Base-by-base conservation (phyloP, 1,139 yeast genomes). In the Hanseniaspora uvarum region DNA sequence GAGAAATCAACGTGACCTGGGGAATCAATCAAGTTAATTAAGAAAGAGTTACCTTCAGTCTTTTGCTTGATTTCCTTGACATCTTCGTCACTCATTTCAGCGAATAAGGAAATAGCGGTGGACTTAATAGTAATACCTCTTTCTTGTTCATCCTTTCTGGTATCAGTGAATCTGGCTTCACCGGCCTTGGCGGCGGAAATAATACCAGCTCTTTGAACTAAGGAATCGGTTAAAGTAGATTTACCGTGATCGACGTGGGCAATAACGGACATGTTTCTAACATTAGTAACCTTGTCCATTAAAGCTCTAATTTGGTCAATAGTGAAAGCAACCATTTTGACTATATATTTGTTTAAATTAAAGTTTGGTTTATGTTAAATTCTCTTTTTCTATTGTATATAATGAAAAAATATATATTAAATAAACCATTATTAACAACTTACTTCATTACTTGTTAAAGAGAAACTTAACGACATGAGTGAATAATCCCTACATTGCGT, bases 1-100 rank as follows among this genome's bases (percentile, higher is more conserved):
- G 97, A 89, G 92, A 92, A 92, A 80, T 92, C 98, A 82, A 92
- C 97, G 97, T 92, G 98, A 85, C 98, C 98, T 77, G 98, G 98
- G 67, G 98, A 92, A 76, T 92, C 98, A 69, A 92, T 92, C 83
- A 92, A 82, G 86, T 92, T 92, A 68, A 92, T 81, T 78, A 92
- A 85, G 83, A 89, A 92, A 73, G 85, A 81, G 83, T 79, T 86
- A 76, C 97, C 97, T 31, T 72, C 84, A 63, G 95, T 84, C 80
- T 89, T 88, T 79, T 92, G 97, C 74, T 81, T 77, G 77, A 92
- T 89, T 72, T 89, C 97, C 80, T 86, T 86, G 66, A 80, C 83
- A 71, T 89, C 97, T 51, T 88, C 96, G 56, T 88, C 96, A 58
- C 71, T 67, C 86, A 88, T 81, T 72, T 86, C 81, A 68, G 96